Evolutionary conservation across 176 grass and related monocot species (phyloP).

Genomic region (Carex cristatella): DNA sequence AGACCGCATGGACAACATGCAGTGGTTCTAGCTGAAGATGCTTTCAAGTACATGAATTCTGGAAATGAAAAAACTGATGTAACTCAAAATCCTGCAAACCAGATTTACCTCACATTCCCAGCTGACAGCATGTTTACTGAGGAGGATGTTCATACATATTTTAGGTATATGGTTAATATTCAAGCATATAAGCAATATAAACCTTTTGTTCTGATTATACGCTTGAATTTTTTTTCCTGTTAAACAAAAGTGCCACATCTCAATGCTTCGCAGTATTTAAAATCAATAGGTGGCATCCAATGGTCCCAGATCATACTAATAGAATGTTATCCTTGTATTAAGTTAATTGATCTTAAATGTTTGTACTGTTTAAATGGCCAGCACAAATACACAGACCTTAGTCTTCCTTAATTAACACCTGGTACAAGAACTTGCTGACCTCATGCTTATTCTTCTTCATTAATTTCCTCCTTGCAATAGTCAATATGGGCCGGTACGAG

Average conservation of each 20-base stretch:
- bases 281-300: not conserved
- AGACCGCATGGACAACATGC: conserved; percentile 36
- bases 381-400: not conserved
- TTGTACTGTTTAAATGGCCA: not conserved
- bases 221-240: not conserved
- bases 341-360: not conserved
- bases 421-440: not conserved
- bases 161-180: conserved; percentile 32
- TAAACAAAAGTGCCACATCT: not conserved
- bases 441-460: not conserved
- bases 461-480: conserved; percentile 23
- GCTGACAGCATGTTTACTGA: conserved; percentile 39
- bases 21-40: conserved; percentile 47
- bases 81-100: conserved; percentile 3
- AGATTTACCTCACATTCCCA: conserved; percentile 56
- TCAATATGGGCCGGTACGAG: conserved; percentile 40
- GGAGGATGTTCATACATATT: conserved; percentile 32
- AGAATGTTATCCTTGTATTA: not conserved
- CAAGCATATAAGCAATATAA: not conserved
- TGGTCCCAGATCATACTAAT: not conserved
- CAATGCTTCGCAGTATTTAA: not conserved
- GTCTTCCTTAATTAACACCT: not conserved
- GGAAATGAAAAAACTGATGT: conserved; percentile 26
- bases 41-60: conserved; percentile 32
- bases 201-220: not conserved